phyloP scores from a whole-genome alignment of 805 yeast species.

The Metschnikowia colocasiae region DNA sequence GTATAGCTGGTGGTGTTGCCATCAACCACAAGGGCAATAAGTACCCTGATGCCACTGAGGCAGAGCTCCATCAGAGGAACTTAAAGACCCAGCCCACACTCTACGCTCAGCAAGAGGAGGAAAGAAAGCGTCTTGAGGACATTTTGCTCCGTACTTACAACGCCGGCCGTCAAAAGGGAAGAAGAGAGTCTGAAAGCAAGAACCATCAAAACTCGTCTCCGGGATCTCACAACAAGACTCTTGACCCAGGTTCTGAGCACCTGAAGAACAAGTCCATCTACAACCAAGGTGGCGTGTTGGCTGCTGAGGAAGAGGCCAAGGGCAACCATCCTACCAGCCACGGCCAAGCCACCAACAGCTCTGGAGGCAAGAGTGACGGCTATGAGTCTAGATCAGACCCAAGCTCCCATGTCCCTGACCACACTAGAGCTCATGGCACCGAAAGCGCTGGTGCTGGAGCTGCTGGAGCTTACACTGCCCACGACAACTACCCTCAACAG shows the following conservation, averaged over 20 bases:
- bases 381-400: not conserved
- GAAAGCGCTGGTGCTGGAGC: not conserved
- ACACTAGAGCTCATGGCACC: not conserved
- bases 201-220: conserved; percentile 4
- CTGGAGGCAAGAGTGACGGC: not conserved
- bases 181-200: conserved; percentile 4
- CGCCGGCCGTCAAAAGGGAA: conserved; percentile 18
- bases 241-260: conserved; percentile 25
- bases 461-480: conserved; percentile 7
- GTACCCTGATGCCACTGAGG: conserved; percentile 26
- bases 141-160: conserved; percentile 18
- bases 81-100: conserved; percentile 25
- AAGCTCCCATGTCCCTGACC: not conserved
- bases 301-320: conserved; percentile 20
- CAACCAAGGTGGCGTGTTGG: conserved; percentile 25
- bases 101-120: conserved; percentile 16
- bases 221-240: conserved; percentile 6
- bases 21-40: conserved; percentile 11
- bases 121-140: conserved; percentile 11
- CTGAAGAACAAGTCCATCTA: conserved; percentile 30
- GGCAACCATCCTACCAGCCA: not conserved
- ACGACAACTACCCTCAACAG: conserved; percentile 2
- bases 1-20: conserved; percentile 15
- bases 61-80: conserved; percentile 16
- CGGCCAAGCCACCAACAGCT: not conserved